These are phyloP conservation scores for Sextonia rubra DNA, from an alignment of 164 flowering plant genomes.

Conservation along the genomic window DNA sequence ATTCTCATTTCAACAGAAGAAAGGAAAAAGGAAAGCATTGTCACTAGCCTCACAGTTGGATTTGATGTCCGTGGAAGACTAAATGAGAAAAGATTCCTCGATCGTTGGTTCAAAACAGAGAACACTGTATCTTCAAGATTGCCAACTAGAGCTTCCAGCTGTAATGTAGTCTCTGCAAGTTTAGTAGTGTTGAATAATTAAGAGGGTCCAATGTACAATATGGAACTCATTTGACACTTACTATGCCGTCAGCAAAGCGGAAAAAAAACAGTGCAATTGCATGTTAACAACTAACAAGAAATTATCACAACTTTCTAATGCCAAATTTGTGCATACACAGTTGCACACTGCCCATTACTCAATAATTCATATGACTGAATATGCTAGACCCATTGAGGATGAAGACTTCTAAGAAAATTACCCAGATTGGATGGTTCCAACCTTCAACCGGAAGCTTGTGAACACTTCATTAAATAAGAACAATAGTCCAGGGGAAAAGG, in stretches of 20 bases:
- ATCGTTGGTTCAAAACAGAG: slow-evolving; percentile 24
- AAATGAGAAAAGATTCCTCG: slow-evolving; percentile 21
- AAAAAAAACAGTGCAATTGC: neutral
- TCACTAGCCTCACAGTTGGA: slow-evolving; percentile 22
- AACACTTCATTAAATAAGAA: too few relatives aligned
- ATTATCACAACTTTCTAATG: neutral
- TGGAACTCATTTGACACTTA: neutral
- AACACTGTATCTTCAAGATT: slow-evolving; percentile 67
- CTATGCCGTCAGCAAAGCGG: neutral
- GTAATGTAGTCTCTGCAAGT: slow-evolving; percentile 47
- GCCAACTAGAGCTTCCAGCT: slow-evolving; percentile 65
- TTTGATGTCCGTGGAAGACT: slow-evolving; percentile 19
- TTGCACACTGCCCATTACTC: too few relatives aligned
- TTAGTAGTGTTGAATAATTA: neutral
- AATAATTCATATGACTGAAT: too few relatives aligned
- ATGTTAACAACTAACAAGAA: neutral
- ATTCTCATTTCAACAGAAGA: neutral
- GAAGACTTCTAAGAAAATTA: neutral
- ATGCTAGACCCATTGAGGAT: neutral
- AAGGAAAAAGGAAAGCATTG: slow-evolving; percentile 2
- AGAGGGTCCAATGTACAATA: neutral
- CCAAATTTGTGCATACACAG: neutral
- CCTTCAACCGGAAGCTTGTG: too few relatives aligned
- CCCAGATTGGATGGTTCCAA: too few relatives aligned
- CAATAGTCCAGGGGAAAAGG: too few relatives aligned